A percentile compares a stretch with the other conserved stretches of the same genome.
Evolutionary conservation across 176 grass and related monocot genomes (phyloP).

Genomic region (Bolboschoenus planiculmis): DNA sequence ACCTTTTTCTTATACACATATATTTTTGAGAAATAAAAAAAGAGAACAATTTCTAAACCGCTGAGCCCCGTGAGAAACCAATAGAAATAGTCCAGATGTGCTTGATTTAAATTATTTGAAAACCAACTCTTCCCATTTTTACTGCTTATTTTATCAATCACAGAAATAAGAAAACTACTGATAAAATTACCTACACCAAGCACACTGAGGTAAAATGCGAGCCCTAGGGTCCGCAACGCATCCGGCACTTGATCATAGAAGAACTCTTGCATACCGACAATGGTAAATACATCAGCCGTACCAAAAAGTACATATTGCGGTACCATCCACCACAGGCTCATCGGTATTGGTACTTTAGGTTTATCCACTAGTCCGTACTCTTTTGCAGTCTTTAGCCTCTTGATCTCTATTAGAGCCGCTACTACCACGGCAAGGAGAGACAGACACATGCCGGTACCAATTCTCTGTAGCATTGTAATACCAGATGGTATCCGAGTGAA

Average conservation of each 20-base stretch:
- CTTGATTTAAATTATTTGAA: slow-evolving; percentile 51
- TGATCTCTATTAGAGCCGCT: slow-evolving; percentile 53
- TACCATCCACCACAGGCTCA: slow-evolving; percentile 94
- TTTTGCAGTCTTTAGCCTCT: slow-evolving; percentile 30
- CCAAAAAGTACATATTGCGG: slow-evolving; percentile 71
- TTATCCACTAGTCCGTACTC: slow-evolving; percentile 37
- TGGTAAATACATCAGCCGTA: slow-evolving; percentile 64
- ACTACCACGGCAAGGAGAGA: slow-evolving; percentile 36
- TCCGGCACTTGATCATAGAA: slow-evolving; percentile 85
- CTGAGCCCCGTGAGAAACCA: slow-evolving; percentile 45
- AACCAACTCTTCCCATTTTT: slow-evolving; percentile 49
- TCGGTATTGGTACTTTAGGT: slow-evolving; percentile 37
- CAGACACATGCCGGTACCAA: slow-evolving; percentile 38
- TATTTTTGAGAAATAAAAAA: slow-evolving; percentile 27
- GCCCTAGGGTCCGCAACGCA: slow-evolving; percentile 46
- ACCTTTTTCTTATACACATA: slow-evolving; percentile 29
- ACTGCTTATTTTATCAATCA: slow-evolving; percentile 36
- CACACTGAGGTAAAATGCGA: slow-evolving; percentile 57
- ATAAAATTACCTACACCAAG: slow-evolving; percentile 44
- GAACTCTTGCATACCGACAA: slow-evolving; percentile 82
- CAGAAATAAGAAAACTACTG: slow-evolving; percentile 42
- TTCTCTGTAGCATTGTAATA: slow-evolving; percentile 61
- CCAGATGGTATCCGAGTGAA: slow-evolving; percentile 40
- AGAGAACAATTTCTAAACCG: slow-evolving; percentile 28
- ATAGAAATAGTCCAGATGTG: slow-evolving; percentile 76